These are phyloP conservation scores for Artomyces pyxidatus DNA, from an alignment of 768 basidiomycete species.

Conservation along the genomic window DNA sequence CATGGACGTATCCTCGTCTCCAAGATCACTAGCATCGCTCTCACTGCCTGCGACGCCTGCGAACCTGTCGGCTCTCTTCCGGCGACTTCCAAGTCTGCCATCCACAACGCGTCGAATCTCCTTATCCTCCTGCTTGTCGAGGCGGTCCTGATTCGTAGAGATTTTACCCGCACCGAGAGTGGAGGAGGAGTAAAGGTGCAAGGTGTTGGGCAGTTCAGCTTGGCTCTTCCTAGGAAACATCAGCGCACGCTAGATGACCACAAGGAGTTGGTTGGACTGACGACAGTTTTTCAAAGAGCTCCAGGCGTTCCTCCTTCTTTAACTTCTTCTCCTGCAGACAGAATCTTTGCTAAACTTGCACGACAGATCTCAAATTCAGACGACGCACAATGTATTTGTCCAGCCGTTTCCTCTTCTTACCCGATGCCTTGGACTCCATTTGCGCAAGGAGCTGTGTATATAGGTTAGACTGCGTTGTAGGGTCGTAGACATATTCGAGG, in stretches of 20 bases:
- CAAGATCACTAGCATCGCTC: neutral
- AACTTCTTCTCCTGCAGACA: conserved; percentile 74
- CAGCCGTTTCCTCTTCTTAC: conserved; percentile 42
- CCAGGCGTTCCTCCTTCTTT: conserved; percentile 77
- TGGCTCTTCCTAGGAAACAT: conserved; percentile 48
- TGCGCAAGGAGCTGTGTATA: conserved; percentile 11
- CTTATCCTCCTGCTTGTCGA: conserved; percentile 53
- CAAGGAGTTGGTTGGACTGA: conserved; percentile 30
- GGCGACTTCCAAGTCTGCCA: conserved; percentile 41
- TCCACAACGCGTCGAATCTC: conserved; percentile 46
- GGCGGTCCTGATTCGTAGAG: conserved; percentile 49
- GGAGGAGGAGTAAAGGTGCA: conserved; percentile 70
- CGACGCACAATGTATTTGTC: conserved; percentile 43
- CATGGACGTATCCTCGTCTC: neutral
- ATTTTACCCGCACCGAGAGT: conserved; percentile 72
- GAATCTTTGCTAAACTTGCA: neutral
- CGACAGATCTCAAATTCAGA: neutral
- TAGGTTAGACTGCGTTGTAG: neutral
- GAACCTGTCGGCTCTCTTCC: conserved; percentile 15
- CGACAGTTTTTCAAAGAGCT: conserved; percentile 77
- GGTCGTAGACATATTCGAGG: neutral
- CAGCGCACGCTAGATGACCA: conserved; percentile 1
- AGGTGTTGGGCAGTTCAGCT: conserved; percentile 48
- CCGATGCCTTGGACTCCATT: conserved; percentile 28
- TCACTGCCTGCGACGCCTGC: conserved; percentile 4